These are phyloP conservation scores for Dunaliella primolecta DNA, from an alignment of 139 green algal genomes.

Conservation along the genomic window DNA sequence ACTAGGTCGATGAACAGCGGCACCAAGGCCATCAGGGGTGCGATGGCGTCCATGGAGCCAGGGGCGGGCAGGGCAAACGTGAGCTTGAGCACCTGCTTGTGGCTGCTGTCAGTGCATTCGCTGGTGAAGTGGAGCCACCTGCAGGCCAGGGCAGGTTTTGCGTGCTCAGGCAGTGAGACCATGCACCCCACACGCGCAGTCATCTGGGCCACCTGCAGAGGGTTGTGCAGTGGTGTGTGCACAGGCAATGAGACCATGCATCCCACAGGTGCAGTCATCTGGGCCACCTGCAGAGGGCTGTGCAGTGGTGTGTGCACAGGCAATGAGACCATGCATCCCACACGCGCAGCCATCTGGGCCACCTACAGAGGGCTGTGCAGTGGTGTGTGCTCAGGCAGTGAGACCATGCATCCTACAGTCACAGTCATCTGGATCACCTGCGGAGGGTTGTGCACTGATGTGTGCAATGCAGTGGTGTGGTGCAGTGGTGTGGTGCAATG, in stretches of 20 bases:
- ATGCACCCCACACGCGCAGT: neutral
- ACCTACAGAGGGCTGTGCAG: no score
- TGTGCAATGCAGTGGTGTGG: no score
- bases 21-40: constrained; percentile 29
- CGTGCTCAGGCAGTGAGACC: neutral
- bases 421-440: no score
- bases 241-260: neutral
- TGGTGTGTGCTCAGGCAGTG: neutral
- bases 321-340: neutral
- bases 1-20: constrained; percentile 45
- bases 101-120: constrained; percentile 16
- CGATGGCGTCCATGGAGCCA: constrained; percentile 26
- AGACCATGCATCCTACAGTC: neutral
- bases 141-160: neutral
- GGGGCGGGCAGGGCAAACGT: constrained; percentile 34
- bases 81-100: constrained; percentile 37
- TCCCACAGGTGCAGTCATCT: neutral
- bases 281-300: no score
- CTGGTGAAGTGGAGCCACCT: constrained; percentile 40
- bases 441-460: no score
- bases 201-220: no score
- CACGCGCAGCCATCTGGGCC: no score
- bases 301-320: neutral
- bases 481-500: no score
- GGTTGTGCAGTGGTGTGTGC: no score